Evolutionary conservation across 768 basidiomycete species (phyloP).

Genomic region (Sporobolomyces phaffii): DNA sequence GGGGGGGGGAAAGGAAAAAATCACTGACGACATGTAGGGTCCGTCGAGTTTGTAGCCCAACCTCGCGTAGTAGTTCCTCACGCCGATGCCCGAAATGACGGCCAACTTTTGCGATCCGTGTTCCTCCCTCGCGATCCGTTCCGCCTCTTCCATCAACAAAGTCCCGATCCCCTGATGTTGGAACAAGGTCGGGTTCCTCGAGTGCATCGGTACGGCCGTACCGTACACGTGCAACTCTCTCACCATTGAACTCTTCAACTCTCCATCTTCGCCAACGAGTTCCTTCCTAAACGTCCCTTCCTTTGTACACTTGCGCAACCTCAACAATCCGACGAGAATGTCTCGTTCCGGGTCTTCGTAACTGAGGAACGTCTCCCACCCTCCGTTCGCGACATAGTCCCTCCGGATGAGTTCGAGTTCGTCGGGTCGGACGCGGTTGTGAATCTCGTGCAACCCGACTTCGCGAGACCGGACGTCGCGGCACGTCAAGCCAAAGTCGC

Average conservation of each 20-base stretch:
- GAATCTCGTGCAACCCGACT: slow-evolving; percentile 98
- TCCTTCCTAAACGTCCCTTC: slow-evolving; percentile 96
- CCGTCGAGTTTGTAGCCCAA: slow-evolving; percentile 64
- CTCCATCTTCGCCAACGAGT: slow-evolving; percentile 56
- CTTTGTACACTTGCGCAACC: slow-evolving; percentile 80
- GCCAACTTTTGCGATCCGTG: slow-evolving; percentile 91
- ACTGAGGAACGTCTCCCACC: slow-evolving; percentile 98
- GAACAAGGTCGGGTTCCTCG: slow-evolving; percentile 73
- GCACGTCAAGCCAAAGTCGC: slow-evolving; percentile 96
- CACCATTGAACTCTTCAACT: slow-evolving; percentile 69
- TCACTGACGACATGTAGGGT: slow-evolving; percentile 68
- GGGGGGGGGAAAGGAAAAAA: neutral
- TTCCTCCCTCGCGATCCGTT: slow-evolving; percentile 92
- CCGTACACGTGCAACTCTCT: slow-evolving; percentile 96
- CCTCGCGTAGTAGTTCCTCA: slow-evolving; percentile 71
- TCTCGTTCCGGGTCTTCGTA: slow-evolving; percentile 97
- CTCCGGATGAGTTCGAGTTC: slow-evolving; percentile 89
- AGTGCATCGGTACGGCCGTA: slow-evolving; percentile 94
- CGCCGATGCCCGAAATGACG: slow-evolving; percentile 97
- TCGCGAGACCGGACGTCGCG: slow-evolving; percentile 95
- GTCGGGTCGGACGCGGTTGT: slow-evolving; percentile 84
- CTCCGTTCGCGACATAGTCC: slow-evolving; percentile 94
- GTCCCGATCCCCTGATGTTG: slow-evolving; percentile 80
- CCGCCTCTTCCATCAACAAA: slow-evolving; percentile 96
- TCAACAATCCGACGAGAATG: slow-evolving; percentile 86